These are phyloP conservation scores for Diplotaxis tenuifolia DNA, from an alignment of 345 rosid species.

Conservation along the genomic window DNA sequence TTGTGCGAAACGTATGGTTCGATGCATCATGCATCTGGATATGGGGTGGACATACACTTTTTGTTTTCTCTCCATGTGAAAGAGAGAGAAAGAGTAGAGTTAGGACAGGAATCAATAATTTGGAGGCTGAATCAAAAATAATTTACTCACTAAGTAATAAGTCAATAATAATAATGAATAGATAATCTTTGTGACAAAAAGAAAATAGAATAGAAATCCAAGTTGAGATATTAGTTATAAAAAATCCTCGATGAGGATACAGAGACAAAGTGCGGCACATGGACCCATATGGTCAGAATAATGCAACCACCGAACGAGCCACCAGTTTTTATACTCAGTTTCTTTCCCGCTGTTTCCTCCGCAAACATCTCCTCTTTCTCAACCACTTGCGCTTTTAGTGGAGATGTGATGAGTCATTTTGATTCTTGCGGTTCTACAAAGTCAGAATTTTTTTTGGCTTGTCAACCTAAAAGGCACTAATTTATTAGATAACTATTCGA, in stretches of 20 bases:
- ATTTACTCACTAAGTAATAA: constrained; percentile 1
- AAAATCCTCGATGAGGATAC: constrained; percentile 2
- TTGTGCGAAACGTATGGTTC: neutral
- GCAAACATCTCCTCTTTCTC: constrained; percentile 28
- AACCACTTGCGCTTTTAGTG: constrained; percentile 22
- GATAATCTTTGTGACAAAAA: too few species aligned
- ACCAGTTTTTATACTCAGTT: constrained; percentile 22
- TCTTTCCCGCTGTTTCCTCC: constrained; percentile 23
- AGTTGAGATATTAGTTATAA: neutral
- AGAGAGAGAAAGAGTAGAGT: constrained; percentile 5
- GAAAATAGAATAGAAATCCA: too few species aligned
- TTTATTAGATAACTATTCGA: neutral
- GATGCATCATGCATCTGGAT: neutral
- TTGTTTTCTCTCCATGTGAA: constrained; percentile 28
- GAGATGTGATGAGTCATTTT: neutral
- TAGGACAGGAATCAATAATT: neutral
- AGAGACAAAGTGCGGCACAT: constrained; percentile 10
- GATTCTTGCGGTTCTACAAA: neutral
- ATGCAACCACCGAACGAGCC: constrained; percentile 30
- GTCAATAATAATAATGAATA: neutral
- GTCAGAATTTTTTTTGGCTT: neutral
- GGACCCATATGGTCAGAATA: constrained; percentile 32
- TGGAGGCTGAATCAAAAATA: constrained; percentile 5
- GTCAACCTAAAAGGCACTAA: neutral
- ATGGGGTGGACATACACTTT: constrained; percentile 12